Percentiles rank a stretch among this genome's conserved stretches.
These are phyloP conservation scores for Cercophora scortea DNA, from an alignment of 495 filamentous ascomycete species.

Conservation along the genomic window DNA sequence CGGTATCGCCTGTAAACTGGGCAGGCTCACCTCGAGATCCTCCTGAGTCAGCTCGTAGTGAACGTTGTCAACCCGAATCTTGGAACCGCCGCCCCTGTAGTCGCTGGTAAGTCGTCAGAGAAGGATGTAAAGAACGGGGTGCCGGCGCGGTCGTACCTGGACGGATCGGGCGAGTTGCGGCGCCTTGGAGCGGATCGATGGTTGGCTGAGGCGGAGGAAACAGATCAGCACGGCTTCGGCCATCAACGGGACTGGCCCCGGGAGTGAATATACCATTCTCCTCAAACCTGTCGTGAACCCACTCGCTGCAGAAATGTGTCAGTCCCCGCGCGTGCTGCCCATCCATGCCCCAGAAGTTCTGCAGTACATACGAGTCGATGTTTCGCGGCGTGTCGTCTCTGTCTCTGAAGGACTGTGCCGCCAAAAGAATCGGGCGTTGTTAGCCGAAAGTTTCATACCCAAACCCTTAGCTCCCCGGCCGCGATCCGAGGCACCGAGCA, in stretches of 20 bases:
- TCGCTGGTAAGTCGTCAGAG: slow-evolving; percentile 27
- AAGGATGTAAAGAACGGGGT: background rate
- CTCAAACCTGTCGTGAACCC: slow-evolving; percentile 85
- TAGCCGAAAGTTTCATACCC: slow-evolving; percentile 24
- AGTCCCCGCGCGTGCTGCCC: too few species aligned
- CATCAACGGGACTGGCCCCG: too few species aligned
- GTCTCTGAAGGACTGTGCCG: slow-evolving; percentile 41
- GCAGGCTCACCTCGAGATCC: slow-evolving; percentile 63
- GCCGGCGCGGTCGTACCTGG: slow-evolving; percentile 33
- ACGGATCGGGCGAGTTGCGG: slow-evolving; percentile 40
- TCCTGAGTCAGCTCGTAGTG: slow-evolving; percentile 89
- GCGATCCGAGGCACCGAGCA: slow-evolving; percentile 25
- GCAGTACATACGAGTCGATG: slow-evolving; percentile 42
- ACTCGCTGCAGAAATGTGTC: slow-evolving; percentile 51
- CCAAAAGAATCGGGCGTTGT: slow-evolving; percentile 20
- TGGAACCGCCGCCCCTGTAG: slow-evolving; percentile 44
- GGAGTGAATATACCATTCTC: slow-evolving; percentile 37
- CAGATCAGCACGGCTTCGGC: too few species aligned
- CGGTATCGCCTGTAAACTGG: background rate
- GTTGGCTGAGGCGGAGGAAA: slow-evolving; percentile 6
- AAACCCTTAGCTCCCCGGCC: slow-evolving; percentile 11
- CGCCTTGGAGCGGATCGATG: slow-evolving; percentile 27
- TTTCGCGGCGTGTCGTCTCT: slow-evolving; percentile 42
- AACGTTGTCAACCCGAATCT: slow-evolving; percentile 81
- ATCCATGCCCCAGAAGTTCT: background rate